These are phyloP conservation scores for Citrus maxima DNA, from an alignment of 345 rosid genomes.

Conservation along the genomic window DNA sequence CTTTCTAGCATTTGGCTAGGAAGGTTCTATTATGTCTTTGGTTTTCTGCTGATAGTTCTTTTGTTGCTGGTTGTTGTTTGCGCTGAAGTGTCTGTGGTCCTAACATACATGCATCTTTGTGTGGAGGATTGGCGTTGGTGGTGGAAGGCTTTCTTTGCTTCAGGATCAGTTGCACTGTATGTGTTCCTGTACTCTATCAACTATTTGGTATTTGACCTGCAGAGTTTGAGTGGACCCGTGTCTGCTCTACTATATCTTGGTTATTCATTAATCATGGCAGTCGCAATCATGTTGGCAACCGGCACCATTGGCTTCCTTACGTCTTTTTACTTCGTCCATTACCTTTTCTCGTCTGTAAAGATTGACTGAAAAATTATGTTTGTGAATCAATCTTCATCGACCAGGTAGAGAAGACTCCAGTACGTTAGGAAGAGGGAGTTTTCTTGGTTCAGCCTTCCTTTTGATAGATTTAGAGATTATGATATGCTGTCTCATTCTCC, in stretches of 20 bases:
- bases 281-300: conserved; percentile 76
- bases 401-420: conserved; percentile 13
- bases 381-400: background rate
- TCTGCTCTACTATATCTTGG: conserved; percentile 77
- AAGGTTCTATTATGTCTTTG: conserved; percentile 73
- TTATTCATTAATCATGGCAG: conserved; percentile 68
- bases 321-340: conserved; percentile 79
- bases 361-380: conserved; percentile 42
- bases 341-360: conserved; percentile 81
- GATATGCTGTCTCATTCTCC: background rate
- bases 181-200: conserved; percentile 75
- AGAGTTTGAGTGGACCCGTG: conserved; percentile 76
- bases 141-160: conserved; percentile 90
- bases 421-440: conserved; percentile 9
- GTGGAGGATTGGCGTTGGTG: conserved; percentile 93
- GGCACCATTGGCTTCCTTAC: conserved; percentile 78
- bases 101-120: conserved; percentile 83
- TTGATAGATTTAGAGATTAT: background rate
- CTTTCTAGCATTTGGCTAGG: conserved; percentile 90
- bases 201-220: conserved; percentile 74
- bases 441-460: conserved; percentile 10
- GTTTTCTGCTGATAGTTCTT: conserved; percentile 71
- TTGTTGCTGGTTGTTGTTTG: conserved; percentile 61
- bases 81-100: conserved; percentile 78
- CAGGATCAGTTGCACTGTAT: conserved; percentile 79